phyloP scores from a whole-genome alignment of 768 basidiomycete species.

The Wakefieldia striispora region DNA sequence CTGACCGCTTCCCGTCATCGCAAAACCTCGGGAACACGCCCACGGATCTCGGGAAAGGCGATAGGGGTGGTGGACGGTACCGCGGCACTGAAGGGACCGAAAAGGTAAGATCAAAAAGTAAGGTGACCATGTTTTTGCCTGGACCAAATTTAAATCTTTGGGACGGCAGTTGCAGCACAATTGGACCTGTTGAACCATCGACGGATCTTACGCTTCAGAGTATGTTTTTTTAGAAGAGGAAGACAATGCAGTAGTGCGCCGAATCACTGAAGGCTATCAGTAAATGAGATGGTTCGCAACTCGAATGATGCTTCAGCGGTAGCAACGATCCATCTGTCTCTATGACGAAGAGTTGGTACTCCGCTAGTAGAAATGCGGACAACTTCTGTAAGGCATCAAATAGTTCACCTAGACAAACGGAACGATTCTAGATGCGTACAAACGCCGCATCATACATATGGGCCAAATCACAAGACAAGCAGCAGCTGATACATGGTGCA shows the following conservation, averaged over 20 bases:
- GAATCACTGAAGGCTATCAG: too few relatives aligned
- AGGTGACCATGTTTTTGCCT: background rate
- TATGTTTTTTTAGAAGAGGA: background rate
- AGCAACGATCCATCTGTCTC: background rate
- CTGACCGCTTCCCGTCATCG: background rate
- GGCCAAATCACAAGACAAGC: background rate
- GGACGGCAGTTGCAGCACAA: too few relatives aligned
- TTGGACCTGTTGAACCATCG: background rate
- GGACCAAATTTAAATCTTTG: too few relatives aligned
- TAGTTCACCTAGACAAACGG: too few relatives aligned
- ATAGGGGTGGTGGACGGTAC: background rate
- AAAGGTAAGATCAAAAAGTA: background rate
- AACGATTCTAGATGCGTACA: too few relatives aligned
- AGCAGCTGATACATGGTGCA: background rate
- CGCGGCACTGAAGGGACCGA: too few relatives aligned
- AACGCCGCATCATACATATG: too few relatives aligned
- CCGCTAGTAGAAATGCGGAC: too few relatives aligned
- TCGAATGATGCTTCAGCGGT: too few relatives aligned
- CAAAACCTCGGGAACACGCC: background rate
- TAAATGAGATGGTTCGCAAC: background rate
- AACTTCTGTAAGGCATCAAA: too few relatives aligned
- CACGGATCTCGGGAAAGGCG: background rate
- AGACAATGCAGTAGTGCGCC: background rate
- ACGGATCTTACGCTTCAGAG: background rate
- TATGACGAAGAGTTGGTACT: background rate